Percentiles rank a stretch among this genome's conserved stretches.
phyloP scores from a whole-genome alignment of 768 basidiomycete genomes.

The Macrolepiota fuliginosa region DNA sequence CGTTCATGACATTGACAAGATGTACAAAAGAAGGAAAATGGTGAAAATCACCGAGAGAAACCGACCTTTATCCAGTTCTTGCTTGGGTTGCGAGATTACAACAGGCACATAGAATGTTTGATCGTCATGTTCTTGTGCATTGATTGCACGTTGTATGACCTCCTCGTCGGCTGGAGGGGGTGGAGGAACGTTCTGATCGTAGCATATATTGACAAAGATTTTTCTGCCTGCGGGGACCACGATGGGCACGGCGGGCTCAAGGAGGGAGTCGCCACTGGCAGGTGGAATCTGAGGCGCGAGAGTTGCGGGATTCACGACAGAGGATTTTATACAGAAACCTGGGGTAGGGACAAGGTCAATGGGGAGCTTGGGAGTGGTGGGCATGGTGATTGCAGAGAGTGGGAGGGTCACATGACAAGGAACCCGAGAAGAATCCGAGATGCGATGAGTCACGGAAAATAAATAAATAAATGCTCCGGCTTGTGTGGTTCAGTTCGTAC shows the following conservation, averaged over 20 bases:
- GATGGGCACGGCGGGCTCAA: slow-evolving; percentile 27
- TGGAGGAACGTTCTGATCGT: slow-evolving; percentile 64
- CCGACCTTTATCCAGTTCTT: slow-evolving; percentile 70
- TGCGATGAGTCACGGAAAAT: slow-evolving; percentile 1
- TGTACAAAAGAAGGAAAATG: not conserved
- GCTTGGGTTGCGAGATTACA: slow-evolving; percentile 60
- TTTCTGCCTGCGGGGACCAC: slow-evolving; percentile 50
- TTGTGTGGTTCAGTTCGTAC: slow-evolving; percentile 13
- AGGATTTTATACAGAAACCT: slow-evolving; percentile 72
- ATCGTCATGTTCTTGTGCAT: slow-evolving; percentile 39
- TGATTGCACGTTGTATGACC: slow-evolving; percentile 56
- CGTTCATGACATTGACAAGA: not conserved
- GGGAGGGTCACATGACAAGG: slow-evolving; percentile 1
- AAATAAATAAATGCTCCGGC: slow-evolving; percentile 9
- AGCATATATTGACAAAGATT: slow-evolving; percentile 74
- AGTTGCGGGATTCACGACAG: slow-evolving; percentile 37
- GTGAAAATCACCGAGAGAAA: slow-evolving; percentile 14
- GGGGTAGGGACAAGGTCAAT: slow-evolving; percentile 54
- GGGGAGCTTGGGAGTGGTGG: slow-evolving; percentile 12
- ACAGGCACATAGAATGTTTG: slow-evolving; percentile 67
- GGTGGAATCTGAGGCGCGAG: slow-evolving; percentile 23
- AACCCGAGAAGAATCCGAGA: slow-evolving; percentile 6
- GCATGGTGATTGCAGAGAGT: not conserved
- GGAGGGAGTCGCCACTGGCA: not conserved
- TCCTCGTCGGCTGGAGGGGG: slow-evolving; percentile 64